These are phyloP conservation scores for Paecilomyces dactylethromorphus DNA, from an alignment of 2,329 filamentous ascomycete genomes.

Conservation along the genomic window DNA sequence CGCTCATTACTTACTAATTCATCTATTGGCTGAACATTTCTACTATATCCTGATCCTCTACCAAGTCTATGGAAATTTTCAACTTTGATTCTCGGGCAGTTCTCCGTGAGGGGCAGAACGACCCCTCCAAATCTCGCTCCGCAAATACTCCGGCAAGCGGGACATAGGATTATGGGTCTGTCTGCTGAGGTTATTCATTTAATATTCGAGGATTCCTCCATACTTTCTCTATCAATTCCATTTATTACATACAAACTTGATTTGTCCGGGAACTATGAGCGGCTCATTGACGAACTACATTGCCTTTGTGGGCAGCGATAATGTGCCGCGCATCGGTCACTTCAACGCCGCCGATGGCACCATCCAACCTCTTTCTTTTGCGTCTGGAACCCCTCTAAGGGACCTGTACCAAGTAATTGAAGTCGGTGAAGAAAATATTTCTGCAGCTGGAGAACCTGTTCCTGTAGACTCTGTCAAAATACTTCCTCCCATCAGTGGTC, in stretches of 20 bases:
- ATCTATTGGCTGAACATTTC: background rate
- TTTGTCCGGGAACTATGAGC: background rate
- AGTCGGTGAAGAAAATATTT: constrained; percentile 22
- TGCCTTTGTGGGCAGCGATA: constrained; percentile 19
- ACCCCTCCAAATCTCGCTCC: background rate
- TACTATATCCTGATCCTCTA: background rate
- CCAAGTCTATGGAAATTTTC: background rate
- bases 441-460: constrained; percentile 25
- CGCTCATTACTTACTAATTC: background rate
- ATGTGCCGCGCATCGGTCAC: constrained; percentile 33
- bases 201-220: background rate
- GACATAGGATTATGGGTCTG: background rate
- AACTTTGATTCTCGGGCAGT: background rate
- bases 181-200: background rate
- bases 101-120: background rate
- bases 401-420: constrained; percentile 48
- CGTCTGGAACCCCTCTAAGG: constrained; percentile 40
- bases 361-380: constrained; percentile 40
- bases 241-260: background rate
- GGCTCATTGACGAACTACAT: constrained; percentile 29
- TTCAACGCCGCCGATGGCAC: constrained; percentile 26
- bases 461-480: constrained; percentile 33
- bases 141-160: background rate
- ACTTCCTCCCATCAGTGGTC: constrained; percentile 41
- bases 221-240: background rate